Conservation (phyloP, 2,329 filamentous ascomycete genomes). For the Mariannaea sp. region DNA sequence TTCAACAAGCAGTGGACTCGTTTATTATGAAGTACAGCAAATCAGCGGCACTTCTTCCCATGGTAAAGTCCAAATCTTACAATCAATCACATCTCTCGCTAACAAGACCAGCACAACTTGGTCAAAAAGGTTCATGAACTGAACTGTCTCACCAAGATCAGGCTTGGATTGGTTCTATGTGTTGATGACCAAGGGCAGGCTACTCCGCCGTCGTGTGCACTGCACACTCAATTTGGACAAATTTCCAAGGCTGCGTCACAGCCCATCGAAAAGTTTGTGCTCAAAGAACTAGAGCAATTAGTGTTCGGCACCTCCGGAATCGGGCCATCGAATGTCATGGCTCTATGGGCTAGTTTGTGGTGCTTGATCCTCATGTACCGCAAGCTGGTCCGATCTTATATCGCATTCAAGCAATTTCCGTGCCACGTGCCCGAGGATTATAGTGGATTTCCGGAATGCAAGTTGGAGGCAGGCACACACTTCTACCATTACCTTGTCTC, state of each 20-base stretch:
- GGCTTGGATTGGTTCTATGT: constrained; percentile 34
- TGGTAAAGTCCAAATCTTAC: constrained; percentile 24
- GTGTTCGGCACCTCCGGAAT: constrained; percentile 35
- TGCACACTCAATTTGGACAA: constrained; percentile 39
- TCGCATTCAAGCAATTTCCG: constrained; percentile 38
- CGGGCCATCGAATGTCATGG: constrained; percentile 33
- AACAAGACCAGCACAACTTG: constrained; percentile 27
- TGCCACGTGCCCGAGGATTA: constrained; percentile 39
- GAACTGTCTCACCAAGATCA: constrained; percentile 37
- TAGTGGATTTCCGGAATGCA: constrained; percentile 37
- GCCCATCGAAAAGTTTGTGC: constrained; percentile 35
- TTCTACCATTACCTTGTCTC: constrained; percentile 39
- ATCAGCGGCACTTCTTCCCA: constrained; percentile 27
- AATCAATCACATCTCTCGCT: neutral
- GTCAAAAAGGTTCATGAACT: constrained; percentile 36
- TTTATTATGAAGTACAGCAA: constrained; percentile 37
- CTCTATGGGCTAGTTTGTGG: constrained; percentile 38
- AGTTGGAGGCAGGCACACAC: constrained; percentile 36
- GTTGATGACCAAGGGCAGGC: constrained; percentile 31
- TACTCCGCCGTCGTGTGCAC: constrained; percentile 35
- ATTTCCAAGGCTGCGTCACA: constrained; percentile 38
- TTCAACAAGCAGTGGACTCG: constrained; percentile 37
- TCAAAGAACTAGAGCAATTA: constrained; percentile 32
- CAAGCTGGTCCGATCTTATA: constrained; percentile 37
- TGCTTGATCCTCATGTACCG: constrained; percentile 39